Base-by-base conservation (phyloP, 805 yeast genomes). In the Hanseniaspora occidentalis region DNA sequence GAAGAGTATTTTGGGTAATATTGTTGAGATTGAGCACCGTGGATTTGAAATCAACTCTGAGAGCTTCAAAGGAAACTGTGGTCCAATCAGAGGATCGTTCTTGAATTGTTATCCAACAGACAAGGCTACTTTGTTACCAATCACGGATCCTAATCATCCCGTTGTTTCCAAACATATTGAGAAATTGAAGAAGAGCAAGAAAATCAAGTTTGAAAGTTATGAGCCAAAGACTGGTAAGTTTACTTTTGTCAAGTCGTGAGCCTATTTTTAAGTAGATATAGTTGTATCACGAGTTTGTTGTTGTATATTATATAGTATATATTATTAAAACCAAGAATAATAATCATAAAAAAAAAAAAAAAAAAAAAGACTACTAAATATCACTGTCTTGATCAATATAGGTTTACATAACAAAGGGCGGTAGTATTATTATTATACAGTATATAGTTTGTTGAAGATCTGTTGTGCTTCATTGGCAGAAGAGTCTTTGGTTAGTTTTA, bases 21-120 rank as follows among this genome's bases (percentile, higher is more conserved):
- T 83, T 14, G 71, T 89, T 31, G 62, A 69, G 2, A 75, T 92
- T 50, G 71, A 69, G 24, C 94, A 95, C 1, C 78, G 79, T 41
- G 73, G 70, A 17, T 61, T 65, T 7, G 58, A 57, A 17, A 73
- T 69, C 48, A 94, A 95, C 9, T 60, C 65, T 35, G 53, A 58
- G 22, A 95, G 95, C 4, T 40, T 25, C 7, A 83, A 83, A 50
- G 97, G 95, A 0, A 67, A 92, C 45, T 89, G 89, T 53, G 69
- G 83, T 24, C 78, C 81, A 5, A 82, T 83, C 6, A 70, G 71
- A 45, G 73, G 86, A 35, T 75, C 89, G 2, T 60, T 86, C 39
- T 84, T 80, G 49, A 78, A 80, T 11, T 83, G 95, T 54, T 88
- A 73, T 60, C 96, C 96, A 18, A 59, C 72, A n/a, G 68, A 79